Evolutionary conservation across 805 yeast species (phyloP), one percentile per base, ranked within the genome.

Genomic region (Cyberlindnera americana): DNA sequence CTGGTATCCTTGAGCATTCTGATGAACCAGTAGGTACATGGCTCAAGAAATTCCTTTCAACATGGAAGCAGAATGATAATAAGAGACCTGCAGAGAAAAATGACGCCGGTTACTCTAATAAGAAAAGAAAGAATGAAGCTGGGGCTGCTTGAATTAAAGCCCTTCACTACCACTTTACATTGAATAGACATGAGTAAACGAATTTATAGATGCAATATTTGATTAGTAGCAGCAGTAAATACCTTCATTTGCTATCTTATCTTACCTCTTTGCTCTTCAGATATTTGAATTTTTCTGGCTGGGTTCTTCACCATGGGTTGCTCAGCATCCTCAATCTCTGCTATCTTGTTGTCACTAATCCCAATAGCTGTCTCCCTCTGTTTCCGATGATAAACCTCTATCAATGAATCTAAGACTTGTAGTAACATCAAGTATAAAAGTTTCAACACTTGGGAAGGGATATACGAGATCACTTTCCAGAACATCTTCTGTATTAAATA

Each of bases 391-490:
- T 43, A 37, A n/a, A 37, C 14, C 19, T 42, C 43, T 14, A 44
- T 37, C 25, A 48, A 24, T 1, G 42, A 14, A 33, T 48, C 54
- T 17, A 48, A 30, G 3, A 36, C 27, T 13, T 38, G 27, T 6
- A 48, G n/a, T 12, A 44, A 19, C 9, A 50, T 14, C 18, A 25
- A 29, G 29, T 48, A 41, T 4, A 36, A 14, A 3, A 29, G 33
- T 14, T 31, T 41, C 24, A 46, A 17, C 7, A 43, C 28, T 22
- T 44, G 49, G 2, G 42, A 35, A 13, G 53, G 53, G 8, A 49
- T 36, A 22, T 34, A 49, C 1, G 43, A 35, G 1, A 47, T 16
- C 12, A 45, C 22, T 19, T 23, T 38, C 53, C 53, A 49, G 14
- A 50, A 29, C 7, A 31, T 16, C 9, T 29, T 38, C 9, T 41